These are phyloP conservation scores for Phaseolus lunatus DNA, from an alignment of 306 rosid species.

Conservation along the genomic window DNA sequence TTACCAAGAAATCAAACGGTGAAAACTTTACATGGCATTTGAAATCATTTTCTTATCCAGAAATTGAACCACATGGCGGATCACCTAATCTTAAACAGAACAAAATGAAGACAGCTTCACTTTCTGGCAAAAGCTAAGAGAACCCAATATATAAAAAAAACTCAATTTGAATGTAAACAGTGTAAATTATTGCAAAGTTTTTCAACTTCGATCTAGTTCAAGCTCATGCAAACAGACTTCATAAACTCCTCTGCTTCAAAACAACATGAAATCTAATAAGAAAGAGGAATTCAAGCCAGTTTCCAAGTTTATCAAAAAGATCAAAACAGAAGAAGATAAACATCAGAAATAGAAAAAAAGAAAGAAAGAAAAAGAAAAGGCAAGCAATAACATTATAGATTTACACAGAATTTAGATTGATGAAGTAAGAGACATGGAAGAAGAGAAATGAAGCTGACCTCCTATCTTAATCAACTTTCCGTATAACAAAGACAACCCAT, in stretches of 20 bases:
- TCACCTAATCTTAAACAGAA: constrained; percentile 39
- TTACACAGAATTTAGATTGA: constrained; percentile 22
- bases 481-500: constrained; percentile 48
- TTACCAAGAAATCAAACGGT: background rate
- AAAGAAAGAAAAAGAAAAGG: background rate
- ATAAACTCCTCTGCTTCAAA: constrained; percentile 27
- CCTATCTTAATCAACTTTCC: constrained; percentile 34
- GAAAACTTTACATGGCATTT: constrained; percentile 29
- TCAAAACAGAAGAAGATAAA: constrained; percentile 32
- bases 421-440: constrained; percentile 33
- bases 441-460: constrained; percentile 57
- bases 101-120: constrained; percentile 42
- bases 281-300: background rate
- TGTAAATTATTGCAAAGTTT: constrained; percentile 11
- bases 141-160: constrained; percentile 36
- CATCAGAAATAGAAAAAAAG: constrained; percentile 2
- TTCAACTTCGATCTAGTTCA: constrained; percentile 41
- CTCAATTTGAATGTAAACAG: constrained; percentile 41
- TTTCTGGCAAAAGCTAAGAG: background rate
- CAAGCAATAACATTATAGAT: constrained; percentile 10
- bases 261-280: constrained; percentile 32
- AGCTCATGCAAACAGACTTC: constrained; percentile 38
- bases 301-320: constrained; percentile 22
- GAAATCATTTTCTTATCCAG: constrained; percentile 39
- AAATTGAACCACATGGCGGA: constrained; percentile 35